Conservation (phyloP, 2,329 filamentous ascomycete genomes). For the Scopulariopsis brevicaulis region DNA sequence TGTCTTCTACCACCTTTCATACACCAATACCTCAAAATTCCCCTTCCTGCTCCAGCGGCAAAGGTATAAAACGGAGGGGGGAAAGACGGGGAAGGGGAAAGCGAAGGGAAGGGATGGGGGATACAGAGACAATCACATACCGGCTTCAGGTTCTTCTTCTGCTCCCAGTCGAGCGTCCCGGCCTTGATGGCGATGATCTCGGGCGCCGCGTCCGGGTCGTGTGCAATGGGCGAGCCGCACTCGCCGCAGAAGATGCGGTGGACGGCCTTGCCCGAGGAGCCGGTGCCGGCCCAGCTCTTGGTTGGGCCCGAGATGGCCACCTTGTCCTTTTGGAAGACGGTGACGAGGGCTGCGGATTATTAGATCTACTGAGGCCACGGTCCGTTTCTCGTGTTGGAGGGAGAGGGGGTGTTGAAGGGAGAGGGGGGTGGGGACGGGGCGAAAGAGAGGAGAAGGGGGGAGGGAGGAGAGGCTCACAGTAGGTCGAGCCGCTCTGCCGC, state of each 20-base stretch:
- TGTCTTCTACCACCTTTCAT: neutral
- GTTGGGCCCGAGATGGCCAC: constrained; percentile 50
- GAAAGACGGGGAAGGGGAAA: neutral
- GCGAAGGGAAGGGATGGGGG: neutral
- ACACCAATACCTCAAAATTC: neutral
- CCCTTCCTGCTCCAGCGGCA: neutral
- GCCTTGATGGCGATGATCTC: constrained; percentile 60
- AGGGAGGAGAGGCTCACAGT: constrained; percentile 35
- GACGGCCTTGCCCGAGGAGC: constrained; percentile 49
- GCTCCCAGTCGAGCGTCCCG: constrained; percentile 49
- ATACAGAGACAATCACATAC: constrained; percentile 32
- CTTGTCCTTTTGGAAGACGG: constrained; percentile 55
- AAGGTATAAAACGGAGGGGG: no score
- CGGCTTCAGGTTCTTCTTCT: constrained; percentile 59
- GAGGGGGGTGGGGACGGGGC: neutral
- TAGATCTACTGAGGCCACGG: neutral
- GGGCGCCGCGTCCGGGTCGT: constrained; percentile 60
- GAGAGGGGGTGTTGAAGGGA: neutral
- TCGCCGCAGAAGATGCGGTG: constrained; percentile 60
- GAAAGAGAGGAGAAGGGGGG: neutral
- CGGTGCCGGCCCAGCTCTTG: constrained; percentile 52
- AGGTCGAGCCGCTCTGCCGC: constrained; percentile 57
- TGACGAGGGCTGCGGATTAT: constrained; percentile 43
- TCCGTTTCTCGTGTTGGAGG: neutral
- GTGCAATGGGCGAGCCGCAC: constrained; percentile 58